These are phyloP conservation scores for Umbelopsis isabellina DNA, from an alignment of 192 early-diverging fungal species.

Conservation along the genomic window DNA sequence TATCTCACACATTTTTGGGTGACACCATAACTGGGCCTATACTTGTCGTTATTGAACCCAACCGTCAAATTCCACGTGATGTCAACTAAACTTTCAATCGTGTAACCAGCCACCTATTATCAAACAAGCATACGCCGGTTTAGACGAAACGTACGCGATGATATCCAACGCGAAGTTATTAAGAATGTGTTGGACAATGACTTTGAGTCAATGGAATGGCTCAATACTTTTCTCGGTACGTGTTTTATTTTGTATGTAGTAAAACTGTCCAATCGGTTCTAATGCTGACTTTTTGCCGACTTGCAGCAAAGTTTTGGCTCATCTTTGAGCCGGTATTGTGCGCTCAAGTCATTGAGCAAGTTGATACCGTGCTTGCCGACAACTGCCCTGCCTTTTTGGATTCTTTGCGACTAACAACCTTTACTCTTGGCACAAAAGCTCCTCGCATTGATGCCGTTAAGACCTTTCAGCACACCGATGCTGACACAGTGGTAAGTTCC, in stretches of 20 bases:
- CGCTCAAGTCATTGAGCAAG: conserved; percentile 60
- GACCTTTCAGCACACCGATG: conserved; percentile 60
- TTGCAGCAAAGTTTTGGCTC: conserved; percentile 64
- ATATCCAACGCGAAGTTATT: conserved; percentile 57
- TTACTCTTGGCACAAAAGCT: conserved; percentile 69
- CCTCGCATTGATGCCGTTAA: conserved; percentile 62
- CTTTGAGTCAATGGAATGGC: conserved; percentile 73
- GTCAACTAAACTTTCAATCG: not conserved
- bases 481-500: conserved; percentile 49
- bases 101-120: conserved; percentile 53
- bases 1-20: not conserved
- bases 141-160: conserved; percentile 57
- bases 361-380: conserved; percentile 65
- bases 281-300: not conserved
- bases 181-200: conserved; percentile 46
- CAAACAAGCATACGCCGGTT: conserved; percentile 56
- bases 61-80: not conserved
- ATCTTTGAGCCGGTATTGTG: conserved; percentile 79
- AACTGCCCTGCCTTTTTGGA: conserved; percentile 69
- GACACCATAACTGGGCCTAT: too few relatives aligned
- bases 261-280: conserved; percentile 29
- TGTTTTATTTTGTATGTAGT: conserved; percentile 10
- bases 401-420: conserved; percentile 60
- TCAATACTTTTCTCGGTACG: conserved; percentile 64
- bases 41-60: not conserved